These are phyloP conservation scores for Nothophytophthora sp. DNA, from an alignment of 352 stramenopile species.

Conservation along the genomic window DNA sequence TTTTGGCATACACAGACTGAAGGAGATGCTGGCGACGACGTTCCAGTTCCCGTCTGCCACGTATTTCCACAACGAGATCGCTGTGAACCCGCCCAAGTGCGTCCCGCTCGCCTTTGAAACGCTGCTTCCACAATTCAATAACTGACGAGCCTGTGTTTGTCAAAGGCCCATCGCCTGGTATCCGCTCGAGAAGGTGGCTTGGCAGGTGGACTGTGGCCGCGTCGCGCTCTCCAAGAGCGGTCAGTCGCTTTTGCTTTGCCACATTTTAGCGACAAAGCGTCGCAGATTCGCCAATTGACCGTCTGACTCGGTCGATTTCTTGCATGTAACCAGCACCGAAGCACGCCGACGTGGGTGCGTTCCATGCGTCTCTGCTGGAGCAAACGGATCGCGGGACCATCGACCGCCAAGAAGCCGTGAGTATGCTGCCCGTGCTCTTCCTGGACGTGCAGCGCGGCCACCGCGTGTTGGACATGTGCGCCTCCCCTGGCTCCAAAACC, in stretches of 20 bases:
- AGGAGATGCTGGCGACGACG: constrained; percentile 43
- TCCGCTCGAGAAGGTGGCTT: constrained; percentile 72
- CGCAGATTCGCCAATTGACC: neutral
- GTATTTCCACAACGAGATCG: constrained; percentile 51
- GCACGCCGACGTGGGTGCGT: constrained; percentile 76
- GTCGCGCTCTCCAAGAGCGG: constrained; percentile 81
- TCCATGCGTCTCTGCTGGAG: constrained; percentile 94
- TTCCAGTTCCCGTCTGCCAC: constrained; percentile 61
- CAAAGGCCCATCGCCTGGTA: constrained; percentile 76
- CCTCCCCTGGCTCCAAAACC: constrained; percentile 99
- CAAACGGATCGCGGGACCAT: constrained; percentile 93
- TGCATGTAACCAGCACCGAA: constrained; percentile 53
- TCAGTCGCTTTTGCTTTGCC: constrained; percentile 16
- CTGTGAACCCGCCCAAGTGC: constrained; percentile 68
- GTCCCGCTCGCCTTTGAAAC: neutral
- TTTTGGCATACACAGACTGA: constrained; percentile 31
- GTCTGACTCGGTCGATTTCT: neutral
- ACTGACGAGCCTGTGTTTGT: constrained; percentile 3
- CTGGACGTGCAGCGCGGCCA: constrained; percentile 92
- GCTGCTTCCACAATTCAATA: neutral
- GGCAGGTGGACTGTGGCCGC: constrained; percentile 83
- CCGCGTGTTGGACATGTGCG: constrained; percentile 86
- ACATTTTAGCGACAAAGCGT: too few relatives aligned
- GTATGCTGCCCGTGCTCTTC: constrained; percentile 98
- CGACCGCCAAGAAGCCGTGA: constrained; percentile 97